Base-by-base conservation (phyloP, 148 eudicot genomes). In the Limonium bicolor region DNA sequence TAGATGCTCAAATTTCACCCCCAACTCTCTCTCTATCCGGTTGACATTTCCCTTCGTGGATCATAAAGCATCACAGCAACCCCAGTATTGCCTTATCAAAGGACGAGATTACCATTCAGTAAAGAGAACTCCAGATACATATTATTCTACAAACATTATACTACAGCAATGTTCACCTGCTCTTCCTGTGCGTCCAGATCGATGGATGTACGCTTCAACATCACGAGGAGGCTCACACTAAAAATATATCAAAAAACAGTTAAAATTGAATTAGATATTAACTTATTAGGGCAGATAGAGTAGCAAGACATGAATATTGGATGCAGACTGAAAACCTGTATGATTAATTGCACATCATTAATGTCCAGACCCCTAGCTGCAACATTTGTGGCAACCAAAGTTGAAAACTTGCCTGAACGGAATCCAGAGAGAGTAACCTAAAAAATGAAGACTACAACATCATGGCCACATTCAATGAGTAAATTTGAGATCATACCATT, bases 171-270 rank as follows among this genome's bases (percentile, higher is more conserved):
- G 41, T 36, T 59, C 46, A 84, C 97, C 97, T 16, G 95, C 97
- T 67, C 97, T 77, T 25, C 97, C 97, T 7, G 97, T 90, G 35
- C 97, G 69, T 38, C 97, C 97, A 52, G 97, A 84, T 20, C 97
- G 95, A 66, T 90, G 97, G 54, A 90, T 90, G 63, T 90, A 90
- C 13, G 71, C 97, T 70, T 90, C 97, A 44, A 84, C 95, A 71
- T 80, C 95, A 48, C 85, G 87, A 20, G 97, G 96, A 34, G 96
- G 94, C 52, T 88, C 96, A 54, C 94, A 79, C 90, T 80, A 48
- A 50, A 16, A 43, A 29, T 28, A 22, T 19, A 24, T n/a, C n/a
- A 59, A 17, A 15, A 52, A 24, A 44, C 31, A 4, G 50, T 25
- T 14, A 44, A 16, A 19, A n/a, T n/a, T n/a, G n/a, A n/a, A n/a